Percentiles rank a stretch among this genome's conserved stretches.
These are phyloP conservation scores for Fusarium concolor DNA, from an alignment of 2,329 filamentous ascomycete genomes.

Conservation along the genomic window DNA sequence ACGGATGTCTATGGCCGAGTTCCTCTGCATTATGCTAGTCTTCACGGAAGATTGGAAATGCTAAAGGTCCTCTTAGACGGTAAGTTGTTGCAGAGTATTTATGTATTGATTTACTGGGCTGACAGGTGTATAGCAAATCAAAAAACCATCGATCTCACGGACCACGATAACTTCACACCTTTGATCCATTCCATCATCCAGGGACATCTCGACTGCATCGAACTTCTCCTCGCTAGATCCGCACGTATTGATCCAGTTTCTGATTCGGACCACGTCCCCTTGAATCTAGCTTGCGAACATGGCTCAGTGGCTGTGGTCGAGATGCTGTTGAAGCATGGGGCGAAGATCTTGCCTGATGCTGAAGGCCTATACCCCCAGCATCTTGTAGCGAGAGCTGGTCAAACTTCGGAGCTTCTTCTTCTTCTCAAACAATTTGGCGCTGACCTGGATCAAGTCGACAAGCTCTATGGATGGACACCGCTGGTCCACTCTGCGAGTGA, in stretches of 20 bases:
- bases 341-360: conserved; percentile 89
- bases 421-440: conserved; percentile 87
- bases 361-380: conserved; percentile 98
- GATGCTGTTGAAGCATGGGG: conserved; percentile 82
- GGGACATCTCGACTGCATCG: conserved; percentile 82
- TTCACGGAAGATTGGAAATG: conserved; percentile 91
- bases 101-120: conserved; percentile 7
- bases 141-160: conserved; percentile 85
- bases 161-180: conserved; percentile 97
- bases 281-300: conserved; percentile 95
- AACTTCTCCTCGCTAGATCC: conserved; percentile 78
- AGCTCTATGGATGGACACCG: conserved; percentile 97
- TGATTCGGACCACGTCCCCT: conserved; percentile 90
- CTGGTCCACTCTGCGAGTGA: conserved; percentile 97
- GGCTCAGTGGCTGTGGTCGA: conserved; percentile 87
- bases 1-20: conserved; percentile 95
- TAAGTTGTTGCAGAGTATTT: conserved; percentile 48
- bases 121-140: conserved; percentile 66
- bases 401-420: conserved; percentile 81
- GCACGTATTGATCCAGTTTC: conserved; percentile 89
- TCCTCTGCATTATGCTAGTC: conserved; percentile 94
- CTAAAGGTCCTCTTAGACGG: conserved; percentile 77
- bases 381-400: conserved; percentile 88
- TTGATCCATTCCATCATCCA: conserved; percentile 96
- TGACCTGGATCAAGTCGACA: conserved; percentile 91